phyloP scores from a whole-genome alignment of 1,284 basidiomycete genomes.

The Tetrapyrgos nigripes region DNA sequence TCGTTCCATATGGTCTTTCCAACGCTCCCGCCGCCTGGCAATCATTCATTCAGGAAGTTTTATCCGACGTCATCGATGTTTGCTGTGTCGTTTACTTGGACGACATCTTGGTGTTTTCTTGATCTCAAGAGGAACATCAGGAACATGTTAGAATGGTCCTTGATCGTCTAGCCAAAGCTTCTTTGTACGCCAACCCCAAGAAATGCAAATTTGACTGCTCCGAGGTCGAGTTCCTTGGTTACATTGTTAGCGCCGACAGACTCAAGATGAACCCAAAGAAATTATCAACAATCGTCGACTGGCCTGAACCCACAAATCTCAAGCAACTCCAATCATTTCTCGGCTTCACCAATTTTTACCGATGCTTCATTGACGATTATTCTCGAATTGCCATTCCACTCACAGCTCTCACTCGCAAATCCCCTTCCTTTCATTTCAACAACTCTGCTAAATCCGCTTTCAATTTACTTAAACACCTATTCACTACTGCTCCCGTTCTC shows the following conservation, averaged over 20 bases:
- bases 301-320: conserved; percentile 24
- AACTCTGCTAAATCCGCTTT: too few species aligned
- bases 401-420: too few species aligned
- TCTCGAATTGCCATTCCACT: too few species aligned
- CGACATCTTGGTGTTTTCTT: conserved; percentile 34
- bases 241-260: too few species aligned
- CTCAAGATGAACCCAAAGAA: conserved; percentile 46
- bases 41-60: conserved; percentile 45
- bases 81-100: too few species aligned
- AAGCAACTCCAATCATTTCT: conserved; percentile 33
- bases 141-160: conserved; percentile 26
- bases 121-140: conserved; percentile 21
- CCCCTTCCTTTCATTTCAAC: too few species aligned
- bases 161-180: conserved; percentile 34
- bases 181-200: conserved; percentile 40
- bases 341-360: conserved; percentile 40
- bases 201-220: conserved; percentile 51
- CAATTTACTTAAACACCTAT: too few species aligned
- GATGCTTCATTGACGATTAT: conserved; percentile 24
- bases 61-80: too few species aligned
- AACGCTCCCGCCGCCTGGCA: conserved; percentile 29
- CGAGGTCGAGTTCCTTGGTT: too few species aligned
- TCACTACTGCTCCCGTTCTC: conserved; percentile 16
- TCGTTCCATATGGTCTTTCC: not conserved
- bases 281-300: conserved; percentile 32